Evolutionary conservation across 2,329 filamentous ascomycete species (phyloP).

Genomic region (Ophiobolus disseminans): DNA sequence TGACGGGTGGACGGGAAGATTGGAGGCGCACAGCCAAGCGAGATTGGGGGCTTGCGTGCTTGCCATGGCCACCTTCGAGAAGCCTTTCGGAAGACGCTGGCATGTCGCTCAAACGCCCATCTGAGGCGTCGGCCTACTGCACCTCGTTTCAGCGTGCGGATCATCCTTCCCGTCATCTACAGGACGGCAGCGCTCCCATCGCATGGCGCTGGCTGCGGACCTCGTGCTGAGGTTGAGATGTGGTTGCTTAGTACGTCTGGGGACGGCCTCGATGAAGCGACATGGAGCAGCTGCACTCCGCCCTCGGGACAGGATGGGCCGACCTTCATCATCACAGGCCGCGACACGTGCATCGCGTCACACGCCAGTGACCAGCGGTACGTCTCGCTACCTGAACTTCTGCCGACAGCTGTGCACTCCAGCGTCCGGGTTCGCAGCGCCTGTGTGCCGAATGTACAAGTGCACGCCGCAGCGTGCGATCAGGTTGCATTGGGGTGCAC

Average conservation of each 20-base stretch:
- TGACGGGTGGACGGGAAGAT: conserved; percentile 34
- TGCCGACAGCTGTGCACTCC: conserved; percentile 23
- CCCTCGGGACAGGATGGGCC: conserved; percentile 15
- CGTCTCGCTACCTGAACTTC: conserved; percentile 11
- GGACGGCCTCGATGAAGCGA: background rate
- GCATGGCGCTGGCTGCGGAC: too few relatives aligned
- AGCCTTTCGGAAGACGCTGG: conserved; percentile 16
- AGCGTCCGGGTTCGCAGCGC: conserved; percentile 22
- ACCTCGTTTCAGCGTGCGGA: conserved; percentile 23
- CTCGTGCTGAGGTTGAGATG: too few relatives aligned
- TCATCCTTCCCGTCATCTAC: conserved; percentile 23
- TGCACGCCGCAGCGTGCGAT: conserved; percentile 10
- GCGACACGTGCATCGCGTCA: background rate
- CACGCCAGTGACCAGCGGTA: background rate
- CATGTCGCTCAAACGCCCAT: conserved; percentile 7
- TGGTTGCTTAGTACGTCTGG: too few relatives aligned
- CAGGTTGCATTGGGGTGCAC: conserved; percentile 15
- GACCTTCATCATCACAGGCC: conserved; percentile 1
- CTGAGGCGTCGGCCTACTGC: conserved; percentile 20
- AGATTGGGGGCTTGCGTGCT: conserved; percentile 19
- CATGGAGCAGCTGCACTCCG: background rate
- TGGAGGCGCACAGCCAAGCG: conserved; percentile 22
- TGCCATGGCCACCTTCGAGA: conserved; percentile 15
- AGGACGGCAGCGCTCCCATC: conserved; percentile 5
- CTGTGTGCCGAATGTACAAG: conserved; percentile 19